Conservation (phyloP, 805 yeast genomes). For the Cyberlindnera misumaiensis region DNA sequence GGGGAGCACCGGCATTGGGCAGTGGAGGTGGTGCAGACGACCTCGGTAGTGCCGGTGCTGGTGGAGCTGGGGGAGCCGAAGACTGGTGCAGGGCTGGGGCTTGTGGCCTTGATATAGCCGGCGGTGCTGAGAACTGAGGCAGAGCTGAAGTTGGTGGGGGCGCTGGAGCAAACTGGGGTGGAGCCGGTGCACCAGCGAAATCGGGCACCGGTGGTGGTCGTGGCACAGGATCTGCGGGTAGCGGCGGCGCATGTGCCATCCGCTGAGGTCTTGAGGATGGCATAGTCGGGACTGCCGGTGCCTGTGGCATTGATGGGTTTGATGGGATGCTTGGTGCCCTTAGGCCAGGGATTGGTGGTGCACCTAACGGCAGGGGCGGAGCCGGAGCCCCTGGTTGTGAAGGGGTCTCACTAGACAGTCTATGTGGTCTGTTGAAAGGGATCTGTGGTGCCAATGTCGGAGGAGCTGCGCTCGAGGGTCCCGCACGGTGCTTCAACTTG, state of each 20-base stretch:
- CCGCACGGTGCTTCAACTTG: constrained; percentile 15
- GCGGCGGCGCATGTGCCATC: constrained; percentile 21
- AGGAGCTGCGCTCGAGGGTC: too few species aligned
- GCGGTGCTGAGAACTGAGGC: constrained; percentile 17
- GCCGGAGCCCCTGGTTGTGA: constrained; percentile 16
- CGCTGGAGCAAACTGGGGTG: constrained; percentile 14
- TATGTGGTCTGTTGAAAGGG: constrained; percentile 21
- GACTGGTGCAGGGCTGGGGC: constrained; percentile 9
- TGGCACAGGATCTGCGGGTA: constrained; percentile 22
- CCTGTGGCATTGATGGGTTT: not conserved
- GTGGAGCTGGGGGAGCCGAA: constrained; percentile 12
- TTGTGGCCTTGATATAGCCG: constrained; percentile 15
- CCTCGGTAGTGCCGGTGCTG: constrained; percentile 24
- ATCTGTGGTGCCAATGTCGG: constrained; percentile 21
- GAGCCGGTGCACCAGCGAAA: constrained; percentile 3
- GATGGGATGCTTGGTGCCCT: too few species aligned
- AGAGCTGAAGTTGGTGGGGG: constrained; percentile 16
- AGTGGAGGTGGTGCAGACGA: constrained; percentile 12
- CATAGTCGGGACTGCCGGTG: constrained; percentile 18
- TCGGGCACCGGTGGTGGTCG: constrained; percentile 18
- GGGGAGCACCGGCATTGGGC: constrained; percentile 4
- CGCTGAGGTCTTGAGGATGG: not conserved
- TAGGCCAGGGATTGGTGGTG: constrained; percentile 2
- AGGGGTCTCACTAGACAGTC: constrained; percentile 8
- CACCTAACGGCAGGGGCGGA: constrained; percentile 17